phyloP scores from a whole-genome alignment of 345 rosid genomes.

The Eucalyptus marginata region DNA sequence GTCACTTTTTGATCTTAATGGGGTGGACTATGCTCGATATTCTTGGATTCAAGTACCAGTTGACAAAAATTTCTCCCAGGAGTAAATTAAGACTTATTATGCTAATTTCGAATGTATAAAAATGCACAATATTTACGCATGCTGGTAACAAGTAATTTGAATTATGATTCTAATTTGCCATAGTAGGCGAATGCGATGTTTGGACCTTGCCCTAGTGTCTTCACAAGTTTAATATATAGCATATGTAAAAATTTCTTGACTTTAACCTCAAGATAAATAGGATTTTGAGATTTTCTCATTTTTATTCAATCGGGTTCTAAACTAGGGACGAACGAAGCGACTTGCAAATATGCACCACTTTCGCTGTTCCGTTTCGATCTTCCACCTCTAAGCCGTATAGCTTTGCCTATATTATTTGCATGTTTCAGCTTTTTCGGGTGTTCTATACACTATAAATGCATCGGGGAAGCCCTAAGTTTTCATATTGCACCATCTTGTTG shows the following conservation, averaged over 20 bases:
- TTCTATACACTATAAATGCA: not conserved
- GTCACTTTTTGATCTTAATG: not conserved
- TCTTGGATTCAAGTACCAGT: accelerated
- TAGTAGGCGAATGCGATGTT: not conserved
- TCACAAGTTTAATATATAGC: not conserved
- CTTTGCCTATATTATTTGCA: not conserved
- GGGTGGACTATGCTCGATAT: not conserved
- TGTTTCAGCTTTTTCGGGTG: not conserved
- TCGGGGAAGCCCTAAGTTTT: not conserved
- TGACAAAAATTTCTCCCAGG: not conserved
- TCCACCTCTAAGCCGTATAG: not conserved
- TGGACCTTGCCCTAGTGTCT: not conserved
- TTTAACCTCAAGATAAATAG: not conserved
- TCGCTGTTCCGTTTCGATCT: accelerated
- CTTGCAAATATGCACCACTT: not conserved
- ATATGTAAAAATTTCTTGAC: not conserved
- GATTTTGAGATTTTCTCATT: not conserved
- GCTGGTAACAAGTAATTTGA: not conserved
- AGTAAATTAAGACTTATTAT: not conserved
- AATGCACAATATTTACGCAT: accelerated
- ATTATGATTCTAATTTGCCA: not conserved
- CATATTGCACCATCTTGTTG: not conserved
- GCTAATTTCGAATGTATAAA: not conserved
- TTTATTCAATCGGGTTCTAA: not conserved
- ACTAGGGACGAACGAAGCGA: not conserved